These are phyloP conservation scores for Aspergillus quadricinctus DNA, from an alignment of 2,329 filamentous ascomycete species.

Conservation along the genomic window DNA sequence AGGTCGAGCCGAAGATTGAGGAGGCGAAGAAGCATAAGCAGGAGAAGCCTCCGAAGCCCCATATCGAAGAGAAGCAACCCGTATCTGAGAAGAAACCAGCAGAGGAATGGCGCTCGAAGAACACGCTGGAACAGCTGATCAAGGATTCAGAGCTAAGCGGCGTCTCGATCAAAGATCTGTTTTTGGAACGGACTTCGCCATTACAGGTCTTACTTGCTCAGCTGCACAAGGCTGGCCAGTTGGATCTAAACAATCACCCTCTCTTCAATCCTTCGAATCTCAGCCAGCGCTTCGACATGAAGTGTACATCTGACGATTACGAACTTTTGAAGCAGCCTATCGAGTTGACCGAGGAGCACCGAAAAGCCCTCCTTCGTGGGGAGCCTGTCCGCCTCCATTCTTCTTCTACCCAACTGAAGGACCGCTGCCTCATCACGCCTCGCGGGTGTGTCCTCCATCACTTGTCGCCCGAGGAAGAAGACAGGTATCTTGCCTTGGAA, in stretches of 20 bases:
- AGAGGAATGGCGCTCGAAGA: slow-evolving; percentile 36
- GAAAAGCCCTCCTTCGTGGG: slow-evolving; percentile 38
- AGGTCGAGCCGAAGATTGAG: slow-evolving; percentile 20
- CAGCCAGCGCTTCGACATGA: slow-evolving; percentile 40
- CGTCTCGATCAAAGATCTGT: slow-evolving; percentile 36
- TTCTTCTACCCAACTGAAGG: slow-evolving; percentile 34
- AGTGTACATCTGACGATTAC: slow-evolving; percentile 37
- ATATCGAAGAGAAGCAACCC: slow-evolving; percentile 18
- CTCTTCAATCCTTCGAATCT: slow-evolving; percentile 40
- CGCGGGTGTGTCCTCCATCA: slow-evolving; percentile 43
- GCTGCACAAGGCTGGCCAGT: slow-evolving; percentile 33
- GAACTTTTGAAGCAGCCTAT: slow-evolving; percentile 36
- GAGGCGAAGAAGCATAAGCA: slow-evolving; percentile 19
- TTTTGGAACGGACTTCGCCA: slow-evolving; percentile 36
- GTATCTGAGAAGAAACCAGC: slow-evolving; percentile 14
- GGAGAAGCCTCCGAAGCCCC: slow-evolving; percentile 18
- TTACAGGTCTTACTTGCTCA: slow-evolving; percentile 37
- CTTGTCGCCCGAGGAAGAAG: slow-evolving; percentile 43
- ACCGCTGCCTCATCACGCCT: slow-evolving; percentile 43
- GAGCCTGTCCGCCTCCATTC: slow-evolving; percentile 38
- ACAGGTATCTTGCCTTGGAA: slow-evolving; percentile 43
- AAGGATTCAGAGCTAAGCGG: slow-evolving; percentile 35
- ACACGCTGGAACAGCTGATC: slow-evolving; percentile 38
- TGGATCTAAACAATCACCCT: slow-evolving; percentile 36
- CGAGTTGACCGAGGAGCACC: slow-evolving; percentile 41